phyloP scores from a whole-genome alignment of 148 eudicot genomes.

The Rhododendron ferrugineum region DNA sequence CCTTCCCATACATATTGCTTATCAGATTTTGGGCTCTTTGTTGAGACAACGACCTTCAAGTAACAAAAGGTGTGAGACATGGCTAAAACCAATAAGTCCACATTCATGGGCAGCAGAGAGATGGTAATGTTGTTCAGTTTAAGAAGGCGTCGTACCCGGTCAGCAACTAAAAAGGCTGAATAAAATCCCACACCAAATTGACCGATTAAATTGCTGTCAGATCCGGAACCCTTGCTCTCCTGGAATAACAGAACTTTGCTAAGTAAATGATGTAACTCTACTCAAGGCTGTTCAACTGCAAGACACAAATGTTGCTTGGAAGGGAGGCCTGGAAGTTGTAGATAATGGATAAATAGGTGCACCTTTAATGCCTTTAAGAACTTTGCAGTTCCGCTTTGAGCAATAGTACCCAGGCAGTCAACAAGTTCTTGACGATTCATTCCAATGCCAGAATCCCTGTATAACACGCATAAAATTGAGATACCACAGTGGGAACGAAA shows the following conservation, averaged over 20 bases:
- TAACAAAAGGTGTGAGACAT: not conserved
- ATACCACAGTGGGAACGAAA: not conserved
- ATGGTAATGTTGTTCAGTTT: not conserved
- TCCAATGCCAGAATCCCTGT: conserved; percentile 94
- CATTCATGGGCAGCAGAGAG: not conserved
- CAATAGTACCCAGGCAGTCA: conserved; percentile 96
- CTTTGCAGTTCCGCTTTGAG: conserved; percentile 99
- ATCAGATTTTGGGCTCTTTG: conserved; percentile 91
- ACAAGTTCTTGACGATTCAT: conserved; percentile 92
- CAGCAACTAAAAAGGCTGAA: conserved; percentile 90
- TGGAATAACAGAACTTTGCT: conserved; percentile 23
- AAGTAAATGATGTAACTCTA: not conserved
- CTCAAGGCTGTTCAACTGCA: not conserved
- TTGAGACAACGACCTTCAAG: conserved; percentile 73
- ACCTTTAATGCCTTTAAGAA: conserved; percentile 91
- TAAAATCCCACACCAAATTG: conserved; percentile 99
- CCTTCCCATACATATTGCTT: conserved; percentile 98
- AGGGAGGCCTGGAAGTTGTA: not conserved
- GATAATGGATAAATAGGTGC: not conserved
- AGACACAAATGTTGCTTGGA: not conserved
- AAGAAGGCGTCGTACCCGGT: conserved; percentile 43
- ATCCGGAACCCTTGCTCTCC: conserved; percentile 94
- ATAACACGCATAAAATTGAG: conserved; percentile 7
- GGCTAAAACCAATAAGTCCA: not conserved
- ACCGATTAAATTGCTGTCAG: conserved; percentile 90